Percentiles rank a stretch among this genome's conserved stretches.
Evolutionary conservation across 2,329 filamentous ascomycete species (phyloP).

Genomic region (Colletotrichum endophyticum): DNA sequence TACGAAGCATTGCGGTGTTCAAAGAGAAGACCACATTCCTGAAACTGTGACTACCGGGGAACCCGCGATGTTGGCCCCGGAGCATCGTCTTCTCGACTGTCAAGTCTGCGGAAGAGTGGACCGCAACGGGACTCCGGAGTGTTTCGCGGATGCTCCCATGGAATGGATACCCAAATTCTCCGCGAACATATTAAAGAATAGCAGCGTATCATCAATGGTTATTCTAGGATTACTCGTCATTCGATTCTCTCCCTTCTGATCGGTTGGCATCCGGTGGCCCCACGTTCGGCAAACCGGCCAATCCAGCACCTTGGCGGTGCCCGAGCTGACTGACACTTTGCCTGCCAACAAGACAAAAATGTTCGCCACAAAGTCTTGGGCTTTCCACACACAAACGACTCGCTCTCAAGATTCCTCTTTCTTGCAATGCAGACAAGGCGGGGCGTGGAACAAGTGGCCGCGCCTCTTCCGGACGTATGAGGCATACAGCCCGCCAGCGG

Average conservation of each 20-base stretch:
- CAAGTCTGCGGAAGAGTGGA: not conserved
- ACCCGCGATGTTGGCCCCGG: not conserved
- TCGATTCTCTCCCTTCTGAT: not conserved
- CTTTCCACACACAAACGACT: not conserved
- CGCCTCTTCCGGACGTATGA: constrained; percentile 33
- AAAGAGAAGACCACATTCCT: not conserved
- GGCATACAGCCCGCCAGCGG: constrained; percentile 31
- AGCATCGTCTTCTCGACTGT: not conserved
- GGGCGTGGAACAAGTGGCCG: constrained; percentile 36
- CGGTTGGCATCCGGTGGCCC: not conserved
- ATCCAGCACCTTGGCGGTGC: not conserved
- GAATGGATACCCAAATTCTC: not conserved
- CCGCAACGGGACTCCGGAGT: not conserved
- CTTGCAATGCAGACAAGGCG: constrained; percentile 1
- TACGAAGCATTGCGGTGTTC: not conserved
- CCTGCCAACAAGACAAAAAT: not conserved
- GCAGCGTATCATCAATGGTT: not conserved
- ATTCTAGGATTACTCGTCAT: not conserved
- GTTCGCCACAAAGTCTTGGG: not conserved
- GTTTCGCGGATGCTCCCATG: not conserved
- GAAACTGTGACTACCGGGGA: not conserved
- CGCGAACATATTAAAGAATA: not conserved
- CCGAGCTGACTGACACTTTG: not conserved
- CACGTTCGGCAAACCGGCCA: not conserved
- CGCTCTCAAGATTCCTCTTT: not conserved